Evolutionary conservation across 257 asterid genomes (phyloP).

Genomic region (Pogostemon cablin): DNA sequence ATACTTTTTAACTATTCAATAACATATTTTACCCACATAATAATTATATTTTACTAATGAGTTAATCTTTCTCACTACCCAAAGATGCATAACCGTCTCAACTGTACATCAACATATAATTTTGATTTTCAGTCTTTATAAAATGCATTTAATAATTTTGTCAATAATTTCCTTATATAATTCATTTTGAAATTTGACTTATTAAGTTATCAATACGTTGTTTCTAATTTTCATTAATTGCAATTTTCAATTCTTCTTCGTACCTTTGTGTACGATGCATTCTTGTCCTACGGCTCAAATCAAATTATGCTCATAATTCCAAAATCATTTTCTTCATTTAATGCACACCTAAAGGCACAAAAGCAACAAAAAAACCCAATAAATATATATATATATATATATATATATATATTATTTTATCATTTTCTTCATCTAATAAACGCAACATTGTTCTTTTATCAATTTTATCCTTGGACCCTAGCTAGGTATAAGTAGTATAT

Average conservation of each 20-base stretch:
- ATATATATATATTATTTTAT: background rate
- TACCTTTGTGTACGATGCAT: background rate
- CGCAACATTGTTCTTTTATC: no score
- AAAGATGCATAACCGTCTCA: no score
- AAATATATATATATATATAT: background rate
- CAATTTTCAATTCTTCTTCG: background rate
- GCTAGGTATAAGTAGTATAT: no score
- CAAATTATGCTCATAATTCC: background rate
- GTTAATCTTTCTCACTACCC: no score
- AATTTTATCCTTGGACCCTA: no score
- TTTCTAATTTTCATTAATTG: background rate
- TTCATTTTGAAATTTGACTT: constrained; percentile 3
- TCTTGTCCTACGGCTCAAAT: background rate
- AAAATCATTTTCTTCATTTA: constrained; percentile 14
- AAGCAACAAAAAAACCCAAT: constrained; percentile 18
- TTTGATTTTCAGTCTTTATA: constrained; percentile 20
- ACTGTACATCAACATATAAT: background rate
- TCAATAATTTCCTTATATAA: constrained; percentile 15
- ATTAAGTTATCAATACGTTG: background rate
- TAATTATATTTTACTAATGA: no score
- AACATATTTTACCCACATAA: no score
- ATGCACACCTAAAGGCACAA: constrained; percentile 5
- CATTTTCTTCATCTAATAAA: no score
- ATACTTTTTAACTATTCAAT: no score
- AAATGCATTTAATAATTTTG: background rate